Evolutionary conservation across 2,329 filamentous ascomycete species (phyloP), one percentile per base, ranked within the genome.

Genomic region (Fusarium marasasianum): DNA sequence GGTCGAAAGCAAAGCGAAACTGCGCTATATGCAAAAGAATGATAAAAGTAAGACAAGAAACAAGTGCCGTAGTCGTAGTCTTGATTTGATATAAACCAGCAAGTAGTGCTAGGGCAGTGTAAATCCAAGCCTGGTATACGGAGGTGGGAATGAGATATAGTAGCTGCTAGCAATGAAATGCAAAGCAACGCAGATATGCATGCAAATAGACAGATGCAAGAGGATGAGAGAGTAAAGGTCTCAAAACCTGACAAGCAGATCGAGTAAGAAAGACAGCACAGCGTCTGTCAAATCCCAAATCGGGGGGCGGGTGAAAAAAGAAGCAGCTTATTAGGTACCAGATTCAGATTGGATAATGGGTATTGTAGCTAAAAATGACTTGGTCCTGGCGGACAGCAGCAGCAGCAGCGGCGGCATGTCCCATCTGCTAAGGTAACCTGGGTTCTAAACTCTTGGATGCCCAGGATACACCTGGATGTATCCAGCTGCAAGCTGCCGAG

Each of bases 401-500:
- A 70, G 61, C 69, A 69, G 62, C 64, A 67, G 61, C 69, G 66
- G 62, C 64, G 66, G 69, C 61, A 74, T 63, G 47, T 44, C 29
- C 50, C 66, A 74, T 71, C 29, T 67, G 24, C 56, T 57, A 35
- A 35, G 33, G 14, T 35, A 41, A 50, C 31, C 44, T 51, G 48
- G 48, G 31, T 20, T 69, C 65, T 37, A 60, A 41, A 29, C 61
- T 63, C 61, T 64, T 69, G 53, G 53, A 66, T 60, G 59, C 64
- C 73, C 54, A 63, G 76, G 76, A 77, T 75, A 65, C 57, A 76
- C 65, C 76, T 65, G 73, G 69, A 62, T 71, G 40, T 41, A 70
- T 56, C 58, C 58, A 65, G 51, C 55, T 66, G 58, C 59, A 71
- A 56, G 74, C 48, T 64, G 73, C 72, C 73, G 75, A 66, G 71